A percentile compares a stretch with the other conserved stretches of the same genome.
Evolutionary conservation across 2,329 filamentous ascomycete genomes (phyloP).

Genomic region (Aureobasidium sp.): DNA sequence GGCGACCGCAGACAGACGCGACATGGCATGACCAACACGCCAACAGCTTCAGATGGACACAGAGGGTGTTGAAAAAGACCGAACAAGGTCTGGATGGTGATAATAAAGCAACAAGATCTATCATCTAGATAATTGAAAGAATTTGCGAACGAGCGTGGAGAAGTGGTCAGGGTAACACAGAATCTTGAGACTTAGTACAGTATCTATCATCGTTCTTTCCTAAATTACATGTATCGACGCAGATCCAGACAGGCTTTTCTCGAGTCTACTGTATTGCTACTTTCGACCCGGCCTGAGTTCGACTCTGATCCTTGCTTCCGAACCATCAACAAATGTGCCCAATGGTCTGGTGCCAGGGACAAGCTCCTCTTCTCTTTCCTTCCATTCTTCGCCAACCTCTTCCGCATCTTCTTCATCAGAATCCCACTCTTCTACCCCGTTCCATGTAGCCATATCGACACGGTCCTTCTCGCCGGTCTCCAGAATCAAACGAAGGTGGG

Average conservation of each 20-base stretch:
- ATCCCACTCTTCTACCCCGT: constrained; percentile 32
- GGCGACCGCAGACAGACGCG: not conserved
- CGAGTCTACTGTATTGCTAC: not conserved
- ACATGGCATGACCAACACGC: not conserved
- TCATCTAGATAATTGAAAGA: not conserved
- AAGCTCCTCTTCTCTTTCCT: constrained; percentile 73
- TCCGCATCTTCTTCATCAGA: constrained; percentile 35
- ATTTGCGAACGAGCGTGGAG: not conserved
- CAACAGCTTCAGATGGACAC: not conserved
- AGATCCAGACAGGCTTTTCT: not conserved
- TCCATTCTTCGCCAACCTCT: constrained; percentile 45
- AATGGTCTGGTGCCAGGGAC: constrained; percentile 72
- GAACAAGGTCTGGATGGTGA: not conserved
- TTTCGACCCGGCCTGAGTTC: constrained; percentile 38
- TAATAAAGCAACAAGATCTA: not conserved
- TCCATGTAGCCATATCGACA: constrained; percentile 51
- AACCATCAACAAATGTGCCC: constrained; percentile 73
- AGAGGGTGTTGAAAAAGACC: not conserved
- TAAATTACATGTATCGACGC: too few relatives aligned
- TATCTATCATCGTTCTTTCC: not conserved
- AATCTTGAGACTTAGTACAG: not conserved
- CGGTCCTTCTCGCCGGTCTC: constrained; percentile 90
- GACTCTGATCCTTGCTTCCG: constrained; percentile 63
- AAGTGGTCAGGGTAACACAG: not conserved
- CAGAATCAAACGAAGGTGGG: constrained; percentile 65